Evolutionary conservation across 2,329 filamentous ascomycete species (phyloP), one percentile per base, ranked within the genome.

Genomic region (Venturia oleaginea): DNA sequence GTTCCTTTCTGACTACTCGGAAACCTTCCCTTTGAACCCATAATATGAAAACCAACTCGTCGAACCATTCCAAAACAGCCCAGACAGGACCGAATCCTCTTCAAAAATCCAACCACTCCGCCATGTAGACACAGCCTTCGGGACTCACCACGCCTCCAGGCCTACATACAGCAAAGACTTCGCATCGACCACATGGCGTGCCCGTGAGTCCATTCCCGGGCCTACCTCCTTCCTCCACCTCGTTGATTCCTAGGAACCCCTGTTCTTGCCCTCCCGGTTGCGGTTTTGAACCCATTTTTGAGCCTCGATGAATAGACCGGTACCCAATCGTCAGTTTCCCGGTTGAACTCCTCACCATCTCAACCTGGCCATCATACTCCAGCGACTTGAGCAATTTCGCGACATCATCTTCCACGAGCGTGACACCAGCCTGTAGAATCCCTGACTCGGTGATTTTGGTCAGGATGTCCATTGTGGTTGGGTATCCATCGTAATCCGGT

Each of bases 131-230:
- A 76, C 94, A 99, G 61, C 89, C 96, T 68, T 86, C 88, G 0
- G 93, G 91, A 71, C 88, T 95, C 27, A 99, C 91, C 0, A 92
- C 91, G 0, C 93, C 93, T 7, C 91, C 92, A 66, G 96, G 91
- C 68, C 91, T 89, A 73, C 94, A 99, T 1, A 97, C 82, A 65
- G 94, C 89, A 73, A 96, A 96, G 2, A 97, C 93, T 0, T 94
- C 94, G 75, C 94, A 99, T 64, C 86, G 83, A 1, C 93, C 92
- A 75, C 94, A 99, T 0, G 94, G 94, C 2, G 89, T 87, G 74
- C 97, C 92, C 1, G 90, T 95, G 68, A 93, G 85, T 3, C 90
- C 90, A 69, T 92, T 96, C 68, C 81, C 79, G 38, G 64, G 64
- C n/a, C 55, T 38, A 67, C 64, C n/a, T n/a, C 78, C 79, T 19